Conservation (phyloP, 306 rosid genomes). For the Acacia confusa region DNA sequence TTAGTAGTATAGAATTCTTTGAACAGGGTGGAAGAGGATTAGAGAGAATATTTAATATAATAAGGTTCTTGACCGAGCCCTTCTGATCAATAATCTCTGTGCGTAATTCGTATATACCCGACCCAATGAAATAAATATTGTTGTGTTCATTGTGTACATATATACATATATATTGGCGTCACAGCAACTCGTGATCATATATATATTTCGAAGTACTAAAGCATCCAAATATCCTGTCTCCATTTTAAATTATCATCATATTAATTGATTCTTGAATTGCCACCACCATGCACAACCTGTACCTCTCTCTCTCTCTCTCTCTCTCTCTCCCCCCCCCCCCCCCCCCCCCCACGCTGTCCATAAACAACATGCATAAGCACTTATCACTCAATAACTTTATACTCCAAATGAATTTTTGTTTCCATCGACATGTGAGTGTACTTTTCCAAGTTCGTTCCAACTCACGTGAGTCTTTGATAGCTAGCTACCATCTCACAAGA, state of each 20-base stretch:
- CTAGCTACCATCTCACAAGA: slow-evolving; percentile 67
- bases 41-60: no score
- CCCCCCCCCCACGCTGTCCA: slow-evolving; percentile 33
- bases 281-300: slow-evolving; percentile 18
- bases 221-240: neutral
- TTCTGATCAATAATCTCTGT: no score
- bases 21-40: no score
- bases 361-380: slow-evolving; percentile 46
- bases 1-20: no score
- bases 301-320: neutral
- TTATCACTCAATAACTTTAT: slow-evolving; percentile 61
- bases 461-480: slow-evolving; percentile 80
- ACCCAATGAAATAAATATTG: no score
- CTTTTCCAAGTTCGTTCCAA: slow-evolving; percentile 81
- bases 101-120: no score
- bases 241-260: slow-evolving; percentile 38
- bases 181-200: slow-evolving; percentile 1
- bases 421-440: slow-evolving; percentile 91
- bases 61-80: no score
- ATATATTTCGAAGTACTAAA: slow-evolving; percentile 11
- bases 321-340: slow-evolving; percentile 29
- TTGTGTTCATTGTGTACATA: no score
- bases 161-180: neutral
- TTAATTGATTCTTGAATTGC: slow-evolving; percentile 54
- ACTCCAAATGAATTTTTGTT: slow-evolving; percentile 61